phyloP scores from a whole-genome alignment of 2,329 filamentous ascomycete genomes.

The Trichophyton equinum region DNA sequence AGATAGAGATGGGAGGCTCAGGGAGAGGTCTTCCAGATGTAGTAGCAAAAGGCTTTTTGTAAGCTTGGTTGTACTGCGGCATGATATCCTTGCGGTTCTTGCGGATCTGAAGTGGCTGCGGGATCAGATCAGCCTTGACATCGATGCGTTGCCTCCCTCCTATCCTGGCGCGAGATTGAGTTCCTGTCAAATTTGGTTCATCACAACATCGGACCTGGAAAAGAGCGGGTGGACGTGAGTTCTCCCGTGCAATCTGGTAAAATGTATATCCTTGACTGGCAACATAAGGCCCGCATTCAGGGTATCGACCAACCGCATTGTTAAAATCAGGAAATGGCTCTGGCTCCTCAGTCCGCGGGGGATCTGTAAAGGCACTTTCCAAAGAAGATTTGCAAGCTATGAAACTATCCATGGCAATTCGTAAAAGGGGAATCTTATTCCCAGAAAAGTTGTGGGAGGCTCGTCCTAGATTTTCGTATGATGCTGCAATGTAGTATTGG shows the following conservation, averaged over 20 bases:
- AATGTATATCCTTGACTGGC: background rate
- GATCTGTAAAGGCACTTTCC: slow-evolving; percentile 4
- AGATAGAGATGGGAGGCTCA: background rate
- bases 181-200: background rate
- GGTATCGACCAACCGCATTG: background rate
- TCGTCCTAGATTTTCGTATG: slow-evolving; percentile 36
- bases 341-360: background rate
- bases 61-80: background rate
- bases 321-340: background rate
- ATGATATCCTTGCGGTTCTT: background rate
- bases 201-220: background rate
- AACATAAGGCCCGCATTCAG: background rate
- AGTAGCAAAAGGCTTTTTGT: background rate
- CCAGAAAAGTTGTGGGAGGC: slow-evolving; percentile 35
- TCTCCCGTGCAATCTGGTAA: background rate
- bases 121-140: background rate
- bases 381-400: slow-evolving; percentile 18
- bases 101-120: slow-evolving; percentile 2
- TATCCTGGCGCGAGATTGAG: background rate
- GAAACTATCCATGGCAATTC: slow-evolving; percentile 31
- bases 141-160: background rate
- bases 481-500: slow-evolving; percentile 36
- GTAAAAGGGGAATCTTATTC: slow-evolving; percentile 32
- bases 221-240: background rate
- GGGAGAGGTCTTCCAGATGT: background rate